Evolutionary conservation across 2,329 filamentous ascomycete genomes (phyloP).

Genomic region (Fusarium brachygibbosum): DNA sequence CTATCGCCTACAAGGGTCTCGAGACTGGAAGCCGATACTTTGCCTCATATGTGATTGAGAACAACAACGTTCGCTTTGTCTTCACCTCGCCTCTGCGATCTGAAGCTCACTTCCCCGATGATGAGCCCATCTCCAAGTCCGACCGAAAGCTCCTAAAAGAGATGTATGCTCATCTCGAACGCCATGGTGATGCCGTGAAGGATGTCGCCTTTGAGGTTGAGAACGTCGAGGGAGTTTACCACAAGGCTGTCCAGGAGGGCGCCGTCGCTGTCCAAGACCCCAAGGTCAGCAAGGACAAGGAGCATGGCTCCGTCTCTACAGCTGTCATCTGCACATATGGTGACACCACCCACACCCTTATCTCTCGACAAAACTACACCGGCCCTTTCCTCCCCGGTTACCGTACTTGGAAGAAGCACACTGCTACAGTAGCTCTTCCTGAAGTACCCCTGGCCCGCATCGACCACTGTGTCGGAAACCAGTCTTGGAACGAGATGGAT

Average conservation of each 20-base stretch:
- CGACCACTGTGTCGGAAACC: constrained; percentile 98
- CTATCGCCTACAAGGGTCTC: constrained; percentile 86
- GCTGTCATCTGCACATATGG: constrained; percentile 93
- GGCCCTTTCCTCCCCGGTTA: constrained; percentile 90
- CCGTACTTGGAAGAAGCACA: constrained; percentile 64
- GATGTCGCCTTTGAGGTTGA: constrained; percentile 97
- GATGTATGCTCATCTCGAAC: constrained; percentile 85
- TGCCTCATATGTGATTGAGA: constrained; percentile 86
- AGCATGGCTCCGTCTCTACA: constrained; percentile 75
- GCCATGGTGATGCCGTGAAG: constrained; percentile 93
- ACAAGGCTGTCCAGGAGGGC: constrained; percentile 76
- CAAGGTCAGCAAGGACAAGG: constrained; percentile 65
- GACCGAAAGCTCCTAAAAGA: constrained; percentile 77
- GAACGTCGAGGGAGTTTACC: constrained; percentile 84
- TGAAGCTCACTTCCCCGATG: constrained; percentile 63
- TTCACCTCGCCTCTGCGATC: constrained; percentile 85
- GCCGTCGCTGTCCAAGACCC: constrained; percentile 74
- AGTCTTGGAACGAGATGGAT: constrained; percentile 92
- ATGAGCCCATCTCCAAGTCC: constrained; percentile 72
- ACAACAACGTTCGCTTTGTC: constrained; percentile 83
- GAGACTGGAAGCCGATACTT: constrained; percentile 87
- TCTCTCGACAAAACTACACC: constrained; percentile 77
- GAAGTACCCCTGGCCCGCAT: constrained; percentile 78
- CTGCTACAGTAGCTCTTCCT: constrained; percentile 66
- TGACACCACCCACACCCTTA: constrained; percentile 93